Evolutionary conservation across 495 filamentous ascomycete genomes (phyloP).

Genomic region (Oidiodendron maius): DNA sequence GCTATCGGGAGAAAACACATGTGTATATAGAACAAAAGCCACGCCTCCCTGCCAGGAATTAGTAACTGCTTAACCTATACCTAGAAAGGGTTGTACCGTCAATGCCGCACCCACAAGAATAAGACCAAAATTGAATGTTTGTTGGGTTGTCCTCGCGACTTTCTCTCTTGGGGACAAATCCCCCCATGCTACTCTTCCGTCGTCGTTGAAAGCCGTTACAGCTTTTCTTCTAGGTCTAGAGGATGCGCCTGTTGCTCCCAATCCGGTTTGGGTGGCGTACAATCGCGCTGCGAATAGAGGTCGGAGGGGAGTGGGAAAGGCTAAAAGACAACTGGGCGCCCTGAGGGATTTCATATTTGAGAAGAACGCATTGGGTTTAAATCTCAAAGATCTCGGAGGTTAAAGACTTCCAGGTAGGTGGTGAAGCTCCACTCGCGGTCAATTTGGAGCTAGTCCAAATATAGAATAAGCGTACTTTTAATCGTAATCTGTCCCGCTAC

Average conservation of each 20-base stretch:
- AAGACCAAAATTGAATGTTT: conserved; percentile 78
- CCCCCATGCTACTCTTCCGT: conserved; percentile 73
- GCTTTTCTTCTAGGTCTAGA: conserved; percentile 44
- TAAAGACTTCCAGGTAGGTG: conserved; percentile 13
- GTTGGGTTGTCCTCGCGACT: conserved; percentile 78
- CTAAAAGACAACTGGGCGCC: conserved; percentile 5
- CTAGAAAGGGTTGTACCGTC: conserved; percentile 55
- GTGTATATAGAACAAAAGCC: conserved; percentile 70
- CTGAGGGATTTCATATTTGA: conserved; percentile 17
- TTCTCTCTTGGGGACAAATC: conserved; percentile 73
- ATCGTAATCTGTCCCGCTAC: conserved; percentile 21
- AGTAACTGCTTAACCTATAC: conserved; percentile 7
- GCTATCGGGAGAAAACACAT: conserved; percentile 83
- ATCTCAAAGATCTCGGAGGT: background rate
- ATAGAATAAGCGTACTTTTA: conserved; percentile 3
- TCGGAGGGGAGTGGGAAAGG: conserved; percentile 15
- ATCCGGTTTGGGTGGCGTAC: conserved; percentile 50
- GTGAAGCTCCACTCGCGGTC: conserved; percentile 14
- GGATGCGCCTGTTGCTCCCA: conserved; percentile 26
- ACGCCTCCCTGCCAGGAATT: conserved; percentile 57
- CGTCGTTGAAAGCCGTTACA: conserved; percentile 76
- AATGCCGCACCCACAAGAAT: conserved; percentile 68
- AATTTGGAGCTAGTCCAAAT: background rate
- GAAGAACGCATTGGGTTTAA: background rate
- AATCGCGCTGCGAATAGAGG: conserved; percentile 24